Base-by-base conservation (phyloP, 139 green algal species). In the Picochlorum sp. region DNA sequence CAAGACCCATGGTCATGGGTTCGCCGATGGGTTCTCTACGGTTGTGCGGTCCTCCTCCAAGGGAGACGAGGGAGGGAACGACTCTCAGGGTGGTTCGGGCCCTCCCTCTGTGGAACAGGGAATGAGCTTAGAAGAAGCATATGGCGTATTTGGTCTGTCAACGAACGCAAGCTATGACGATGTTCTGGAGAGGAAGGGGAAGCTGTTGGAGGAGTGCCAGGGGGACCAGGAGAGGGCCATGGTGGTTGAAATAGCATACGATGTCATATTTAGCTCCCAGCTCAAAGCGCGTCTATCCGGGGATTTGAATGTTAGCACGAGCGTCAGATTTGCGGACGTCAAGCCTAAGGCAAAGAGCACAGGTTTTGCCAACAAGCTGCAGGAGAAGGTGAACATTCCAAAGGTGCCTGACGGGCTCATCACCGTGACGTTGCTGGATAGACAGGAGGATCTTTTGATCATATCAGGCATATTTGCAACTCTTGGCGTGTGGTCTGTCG, bases 401-500 rank as follows among this genome's bases (percentile, higher is more conserved):
- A 54, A 41, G 34, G 34, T 41, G 5, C 34, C 34, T 13, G 34
- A 41, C 34, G 34, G 34, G 7, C 34, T 41, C 34, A 41, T 41
- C 1, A 41, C 34, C 8, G 34, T 41, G 8, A 41, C 34, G 34
- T 41, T 41, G 34, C 34, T 41, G 34, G 34, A 41, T 41, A 41
- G 34, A 41, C 34, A 41, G 34, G 34, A 26, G 50, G 50, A 26
- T 32, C 50, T 58, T 13, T 26, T 32, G 32, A 9, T 79, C 70
- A 13, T 18, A 75, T 54, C 47, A 54, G 47, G 47, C 11, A 26
- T 86, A 7, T 91, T 86, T 70, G 64, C 54, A 8, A 71, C 30
- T 1, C 62, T 89, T 9, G 81, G 50, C 1, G 58, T 69, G 1
- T 89, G 85, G 77, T 49, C 57, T 8, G 52, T 77, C 18, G 41